Evolutionary conservation across 352 stramenopile genomes (phyloP).

Genomic region (Pythium folliculosum): DNA sequence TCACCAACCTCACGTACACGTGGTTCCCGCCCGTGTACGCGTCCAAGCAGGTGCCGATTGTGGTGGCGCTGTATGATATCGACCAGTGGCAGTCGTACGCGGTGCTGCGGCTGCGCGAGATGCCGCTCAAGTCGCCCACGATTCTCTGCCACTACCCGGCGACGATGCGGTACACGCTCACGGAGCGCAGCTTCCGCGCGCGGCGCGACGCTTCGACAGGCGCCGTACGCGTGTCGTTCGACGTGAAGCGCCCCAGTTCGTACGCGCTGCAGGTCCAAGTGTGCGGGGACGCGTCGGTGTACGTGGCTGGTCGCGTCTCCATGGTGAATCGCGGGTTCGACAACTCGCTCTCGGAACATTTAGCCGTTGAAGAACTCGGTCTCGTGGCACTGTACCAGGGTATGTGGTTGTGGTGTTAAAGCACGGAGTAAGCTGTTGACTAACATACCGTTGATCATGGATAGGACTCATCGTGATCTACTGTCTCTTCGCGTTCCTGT

Average conservation of each 20-base stretch:
- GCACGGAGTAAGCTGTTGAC: neutral
- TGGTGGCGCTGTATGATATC: slow-evolving; percentile 61
- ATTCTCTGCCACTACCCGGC: slow-evolving; percentile 67
- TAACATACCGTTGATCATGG: neutral
- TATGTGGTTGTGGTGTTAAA: slow-evolving; percentile 10
- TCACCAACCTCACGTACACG: slow-evolving; percentile 36
- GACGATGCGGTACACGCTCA: slow-evolving; percentile 46
- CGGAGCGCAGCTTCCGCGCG: slow-evolving; percentile 16
- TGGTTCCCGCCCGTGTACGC: slow-evolving; percentile 14
- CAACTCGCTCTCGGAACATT: slow-evolving; percentile 53
- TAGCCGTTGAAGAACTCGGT: slow-evolving; percentile 62
- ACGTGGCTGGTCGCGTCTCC: slow-evolving; percentile 41
- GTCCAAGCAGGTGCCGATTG: slow-evolving; percentile 38
- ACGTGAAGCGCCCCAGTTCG: slow-evolving; percentile 44
- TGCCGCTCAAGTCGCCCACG: slow-evolving; percentile 53
- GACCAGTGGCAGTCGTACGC: slow-evolving; percentile 66
- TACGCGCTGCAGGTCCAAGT: slow-evolving; percentile 69
- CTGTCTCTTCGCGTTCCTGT: slow-evolving; percentile 40
- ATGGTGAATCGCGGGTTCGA: slow-evolving; percentile 69
- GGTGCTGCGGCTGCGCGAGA: slow-evolving; percentile 57
- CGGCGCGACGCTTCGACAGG: slow-evolving; percentile 3
- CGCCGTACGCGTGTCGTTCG: slow-evolving; percentile 28
- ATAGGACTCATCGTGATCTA: slow-evolving; percentile 52
- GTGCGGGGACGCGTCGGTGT: slow-evolving; percentile 50
- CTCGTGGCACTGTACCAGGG: slow-evolving; percentile 60